Evolutionary conservation across 768 basidiomycete genomes (phyloP), one percentile per base, ranked within the genome.

Genomic region (Serendipita sp.): DNA sequence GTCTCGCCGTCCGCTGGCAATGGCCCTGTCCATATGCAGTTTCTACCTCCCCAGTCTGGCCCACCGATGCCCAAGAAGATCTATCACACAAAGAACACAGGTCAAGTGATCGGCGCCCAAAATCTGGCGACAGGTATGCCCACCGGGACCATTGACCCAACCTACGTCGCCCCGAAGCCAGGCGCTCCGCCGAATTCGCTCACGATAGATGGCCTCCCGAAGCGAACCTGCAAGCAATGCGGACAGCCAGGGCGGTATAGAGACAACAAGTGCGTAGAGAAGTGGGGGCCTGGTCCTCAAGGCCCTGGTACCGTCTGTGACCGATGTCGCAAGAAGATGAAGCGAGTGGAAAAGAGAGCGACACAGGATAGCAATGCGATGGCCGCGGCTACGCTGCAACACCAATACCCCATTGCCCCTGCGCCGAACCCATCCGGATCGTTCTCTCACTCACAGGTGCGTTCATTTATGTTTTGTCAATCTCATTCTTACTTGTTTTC

Each of bases 291-390:
- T 28, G 88, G 88, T 3, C 88, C 88, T 54, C 81, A 85, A 73
- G 88, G 88, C 0, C 88, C 88, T 62, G 88, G 88, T 24, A 90
- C 88, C 0, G 88, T 90, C 0, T 90, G 88, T 70, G 88, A 90
- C 76, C 76, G 88, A 80, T 84, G 88, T 73, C 81, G 88, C 63
- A 90, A 90, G 73, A 89, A 89, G 73, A 88, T 89, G 86, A 89
- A 89, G 74, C 82, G 88, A 1, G 85, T 88, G 60, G 88, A 90
- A 70, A 77, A 86, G 24, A 77, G 87, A 5, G 86, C 62, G 84
- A 5, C 63, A 41, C 63, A 68, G 67, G 68, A 73, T 68, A 45
- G 51, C 68, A 56, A 45, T 15, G n/a, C 30, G 41, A 30, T 64
- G 13, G 62, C 44, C 60, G 63, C 65, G 16, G 51, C 70, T 69